Evolutionary conservation across 768 basidiomycete species (phyloP).

Genomic region (Trichaptum fuscoviolaceum): DNA sequence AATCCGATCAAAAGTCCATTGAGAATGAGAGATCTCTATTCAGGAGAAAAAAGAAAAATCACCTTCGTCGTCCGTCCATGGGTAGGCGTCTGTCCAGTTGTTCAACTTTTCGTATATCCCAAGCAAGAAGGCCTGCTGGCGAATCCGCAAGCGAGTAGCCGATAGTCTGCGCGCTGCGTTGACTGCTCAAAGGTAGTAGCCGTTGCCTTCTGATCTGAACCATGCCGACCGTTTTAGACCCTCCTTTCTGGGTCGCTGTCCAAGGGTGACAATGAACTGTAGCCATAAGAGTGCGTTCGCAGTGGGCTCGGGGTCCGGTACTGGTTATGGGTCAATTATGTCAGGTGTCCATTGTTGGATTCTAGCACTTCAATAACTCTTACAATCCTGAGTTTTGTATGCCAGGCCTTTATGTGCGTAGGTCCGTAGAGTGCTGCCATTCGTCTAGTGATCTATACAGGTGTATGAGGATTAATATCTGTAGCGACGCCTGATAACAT

Average conservation of each 20-base stretch:
- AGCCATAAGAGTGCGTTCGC: conserved; percentile 24
- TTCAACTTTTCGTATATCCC: conserved; percentile 52
- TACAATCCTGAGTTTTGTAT: conserved; percentile 44
- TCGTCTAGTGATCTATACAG: conserved; percentile 27
- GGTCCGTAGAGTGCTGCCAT: conserved; percentile 32
- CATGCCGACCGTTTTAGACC: conserved; percentile 20
- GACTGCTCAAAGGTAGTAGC: conserved; percentile 35
- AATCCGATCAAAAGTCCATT: conserved; percentile 13
- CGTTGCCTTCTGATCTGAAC: conserved; percentile 25
- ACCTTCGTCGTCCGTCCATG: conserved; percentile 55
- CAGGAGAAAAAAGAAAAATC: not conserved
- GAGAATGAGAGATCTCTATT: conserved; percentile 18
- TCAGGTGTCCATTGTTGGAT: conserved; percentile 15
- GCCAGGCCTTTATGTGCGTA: conserved; percentile 45
- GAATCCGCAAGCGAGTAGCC: conserved; percentile 54
- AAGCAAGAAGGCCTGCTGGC: conserved; percentile 47
- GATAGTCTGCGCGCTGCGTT: conserved; percentile 47
- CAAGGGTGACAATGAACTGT: conserved; percentile 21
- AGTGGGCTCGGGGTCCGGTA: conserved; percentile 14
- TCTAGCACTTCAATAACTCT: conserved; percentile 11
- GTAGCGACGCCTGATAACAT: conserved; percentile 9
- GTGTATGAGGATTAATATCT: not conserved
- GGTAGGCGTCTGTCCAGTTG: conserved; percentile 45
- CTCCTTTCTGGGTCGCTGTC: conserved; percentile 26
- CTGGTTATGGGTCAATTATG: conserved; percentile 21